These are phyloP conservation scores for Thalassiosira hispida DNA, from an alignment of 352 stramenopile species.

Conservation along the genomic window DNA sequence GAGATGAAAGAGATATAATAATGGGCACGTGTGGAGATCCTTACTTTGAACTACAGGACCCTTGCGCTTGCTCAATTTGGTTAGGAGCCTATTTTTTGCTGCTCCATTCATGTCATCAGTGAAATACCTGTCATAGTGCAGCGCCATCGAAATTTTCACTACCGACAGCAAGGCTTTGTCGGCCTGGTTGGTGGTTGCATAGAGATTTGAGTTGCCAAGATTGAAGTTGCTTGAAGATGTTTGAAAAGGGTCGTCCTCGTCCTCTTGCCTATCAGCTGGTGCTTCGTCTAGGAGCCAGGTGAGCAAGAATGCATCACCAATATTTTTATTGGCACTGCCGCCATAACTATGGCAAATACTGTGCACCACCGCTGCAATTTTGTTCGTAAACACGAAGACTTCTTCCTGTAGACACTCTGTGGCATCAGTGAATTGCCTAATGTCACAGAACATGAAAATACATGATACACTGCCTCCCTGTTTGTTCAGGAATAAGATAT, in stretches of 20 bases:
- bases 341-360: slow-evolving; percentile 81
- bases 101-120: slow-evolving; percentile 69
- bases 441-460: slow-evolving; percentile 86
- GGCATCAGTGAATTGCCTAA: slow-evolving; percentile 89
- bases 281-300: slow-evolving; percentile 88
- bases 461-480: slow-evolving; percentile 77
- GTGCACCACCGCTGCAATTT: slow-evolving; percentile 88
- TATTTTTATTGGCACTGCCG: slow-evolving; percentile 89
- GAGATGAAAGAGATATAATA: slow-evolving; percentile 86
- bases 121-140: slow-evolving; percentile 91
- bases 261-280: slow-evolving; percentile 17
- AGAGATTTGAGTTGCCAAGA: slow-evolving; percentile 15
- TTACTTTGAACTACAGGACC: slow-evolving; percentile 70
- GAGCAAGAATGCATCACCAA: slow-evolving; percentile 89
- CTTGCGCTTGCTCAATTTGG: slow-evolving; percentile 84
- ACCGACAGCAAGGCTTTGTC: slow-evolving; percentile 93
- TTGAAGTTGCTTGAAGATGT: background rate
- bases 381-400: slow-evolving; percentile 91
- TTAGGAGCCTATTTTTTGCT: slow-evolving; percentile 57
- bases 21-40: slow-evolving; percentile 34
- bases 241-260: slow-evolving; percentile 48
- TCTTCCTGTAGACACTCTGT: slow-evolving; percentile 91
- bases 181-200: slow-evolving; percentile 84
- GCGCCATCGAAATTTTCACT: slow-evolving; percentile 94
- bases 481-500: slow-evolving; percentile 69